Evolutionary conservation across 768 basidiomycete species (phyloP).

Genomic region (Tephrocybe rancida): DNA sequence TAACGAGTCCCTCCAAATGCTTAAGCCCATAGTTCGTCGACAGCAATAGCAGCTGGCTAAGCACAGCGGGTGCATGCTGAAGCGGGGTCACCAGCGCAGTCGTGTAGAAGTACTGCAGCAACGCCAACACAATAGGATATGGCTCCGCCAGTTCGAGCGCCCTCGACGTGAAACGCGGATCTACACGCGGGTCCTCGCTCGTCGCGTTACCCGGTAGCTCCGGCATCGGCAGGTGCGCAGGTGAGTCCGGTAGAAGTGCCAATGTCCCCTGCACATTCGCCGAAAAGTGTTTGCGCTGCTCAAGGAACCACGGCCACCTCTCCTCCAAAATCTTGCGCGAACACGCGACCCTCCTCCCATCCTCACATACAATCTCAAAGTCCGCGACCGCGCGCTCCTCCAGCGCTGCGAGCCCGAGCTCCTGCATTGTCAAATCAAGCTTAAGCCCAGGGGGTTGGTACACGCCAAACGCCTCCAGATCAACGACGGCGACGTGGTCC

Average conservation of each 20-base stretch:
- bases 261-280: slow-evolving; percentile 58
- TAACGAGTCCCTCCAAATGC: slow-evolving; percentile 79
- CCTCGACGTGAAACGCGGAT: slow-evolving; percentile 82
- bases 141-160: slow-evolving; percentile 84
- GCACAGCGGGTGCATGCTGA: slow-evolving; percentile 87
- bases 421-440: slow-evolving; percentile 74
- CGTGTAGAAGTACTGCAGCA: slow-evolving; percentile 94
- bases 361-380: slow-evolving; percentile 92
- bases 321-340: slow-evolving; percentile 85
- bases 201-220: slow-evolving; percentile 56
- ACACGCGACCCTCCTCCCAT: slow-evolving; percentile 81
- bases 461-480: slow-evolving; percentile 94
- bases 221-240: slow-evolving; percentile 65
- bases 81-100: slow-evolving; percentile 84
- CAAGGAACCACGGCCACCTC: slow-evolving; percentile 95
- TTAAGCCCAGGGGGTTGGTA: slow-evolving; percentile 81
- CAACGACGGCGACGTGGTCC: slow-evolving; percentile 90
- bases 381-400: slow-evolving; percentile 84
- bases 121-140: slow-evolving; percentile 84
- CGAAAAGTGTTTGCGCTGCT: slow-evolving; percentile 62
- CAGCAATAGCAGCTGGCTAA: slow-evolving; percentile 85
- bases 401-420: slow-evolving; percentile 81
- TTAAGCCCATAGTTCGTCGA: slow-evolving; percentile 80
- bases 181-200: slow-evolving; percentile 56
- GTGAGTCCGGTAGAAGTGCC: slow-evolving; percentile 58